Base-by-base conservation (phyloP, 2,329 filamentous ascomycete genomes). In the Anisogramma anomala region DNA sequence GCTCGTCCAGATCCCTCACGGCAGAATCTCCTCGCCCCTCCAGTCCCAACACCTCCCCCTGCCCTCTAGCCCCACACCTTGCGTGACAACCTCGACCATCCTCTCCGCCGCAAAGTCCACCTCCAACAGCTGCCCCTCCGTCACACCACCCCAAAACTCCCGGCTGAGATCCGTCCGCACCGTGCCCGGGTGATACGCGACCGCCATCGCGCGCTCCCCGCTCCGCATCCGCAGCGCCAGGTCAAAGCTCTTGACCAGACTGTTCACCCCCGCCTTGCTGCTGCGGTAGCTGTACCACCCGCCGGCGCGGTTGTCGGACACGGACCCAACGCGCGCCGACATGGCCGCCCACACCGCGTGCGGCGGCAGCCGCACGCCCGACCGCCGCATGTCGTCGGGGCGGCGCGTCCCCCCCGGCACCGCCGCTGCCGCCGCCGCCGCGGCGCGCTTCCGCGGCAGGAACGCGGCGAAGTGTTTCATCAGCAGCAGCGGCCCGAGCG, bases 201-300 rank as follows among this genome's bases (percentile, higher is more conserved):
- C 62, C 1, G 77, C 76, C 49, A 86, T 66, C 0, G 81, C 82
- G 38, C 73, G 76, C 1, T 72, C 70, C 0, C 69, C 76, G 44
- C 71, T 69, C 31, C 69, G 66, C 3, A 69, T 64, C 26, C 60
- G 59, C 23, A 91, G 60, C 53, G 78, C 72, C 20, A 82, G 68
- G 56, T 91, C 84, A 47, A 86, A 77, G 6, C 73, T 81, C 60
- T 79, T 83, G 6, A 75, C 74, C 10, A 86, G 43, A 53, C 79
- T 79, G 49, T 79, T 85, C 3, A 89, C 76, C 2, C 71, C 83
- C 0, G 83, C 75, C 59, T 91, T 93, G 39, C 74, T 80, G 6
- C 80, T 74, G 11, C 85, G 77, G 58, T 91, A 91, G 42, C 71
- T 77, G 58, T 86, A 93, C 85, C 84, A 91, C 0, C 85, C 85